Conservation (phyloP, 2,329 filamentous ascomycete species). For the Plenodomus biglobosus region DNA sequence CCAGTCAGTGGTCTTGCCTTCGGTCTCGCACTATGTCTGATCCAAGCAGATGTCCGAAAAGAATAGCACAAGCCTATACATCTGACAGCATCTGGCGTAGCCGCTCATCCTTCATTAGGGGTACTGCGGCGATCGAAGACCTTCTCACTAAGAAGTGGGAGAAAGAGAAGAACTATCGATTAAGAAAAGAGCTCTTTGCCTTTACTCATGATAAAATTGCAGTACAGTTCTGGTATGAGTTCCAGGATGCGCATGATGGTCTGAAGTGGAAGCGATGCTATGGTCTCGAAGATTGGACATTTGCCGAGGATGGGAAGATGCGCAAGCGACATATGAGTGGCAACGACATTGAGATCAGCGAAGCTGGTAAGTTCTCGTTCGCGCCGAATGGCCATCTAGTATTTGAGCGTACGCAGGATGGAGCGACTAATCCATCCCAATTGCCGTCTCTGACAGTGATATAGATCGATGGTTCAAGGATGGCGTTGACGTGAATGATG, state of each 20-base stretch:
- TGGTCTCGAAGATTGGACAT: slow-evolving; percentile 79
- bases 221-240: slow-evolving; percentile 92
- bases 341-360: slow-evolving; percentile 66
- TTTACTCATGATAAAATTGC: slow-evolving; percentile 76
- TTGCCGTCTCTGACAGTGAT: slow-evolving; percentile 6
- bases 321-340: slow-evolving; percentile 75
- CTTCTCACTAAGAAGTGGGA: slow-evolving; percentile 76
- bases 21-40: slow-evolving; percentile 5
- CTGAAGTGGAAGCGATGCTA: slow-evolving; percentile 74
- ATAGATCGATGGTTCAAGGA: slow-evolving; percentile 69
- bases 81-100: slow-evolving; percentile 79
- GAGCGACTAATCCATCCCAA: not conserved
- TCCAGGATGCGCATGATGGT: slow-evolving; percentile 64
- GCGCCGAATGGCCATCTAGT: not conserved
- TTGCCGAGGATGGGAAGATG: slow-evolving; percentile 70
- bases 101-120: slow-evolving; percentile 67
- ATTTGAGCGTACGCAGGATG: not conserved
- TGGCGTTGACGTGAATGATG: slow-evolving; percentile 67
- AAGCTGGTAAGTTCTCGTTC: slow-evolving; percentile 41
- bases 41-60: slow-evolving; percentile 59
- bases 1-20: slow-evolving; percentile 51
- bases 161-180: slow-evolving; percentile 68
- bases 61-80: slow-evolving; percentile 73
- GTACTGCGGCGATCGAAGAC: slow-evolving; percentile 65
- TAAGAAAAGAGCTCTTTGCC: slow-evolving; percentile 82